Base-by-base conservation (phyloP, 257 asterid species). In the Scutellaria minor region DNA sequence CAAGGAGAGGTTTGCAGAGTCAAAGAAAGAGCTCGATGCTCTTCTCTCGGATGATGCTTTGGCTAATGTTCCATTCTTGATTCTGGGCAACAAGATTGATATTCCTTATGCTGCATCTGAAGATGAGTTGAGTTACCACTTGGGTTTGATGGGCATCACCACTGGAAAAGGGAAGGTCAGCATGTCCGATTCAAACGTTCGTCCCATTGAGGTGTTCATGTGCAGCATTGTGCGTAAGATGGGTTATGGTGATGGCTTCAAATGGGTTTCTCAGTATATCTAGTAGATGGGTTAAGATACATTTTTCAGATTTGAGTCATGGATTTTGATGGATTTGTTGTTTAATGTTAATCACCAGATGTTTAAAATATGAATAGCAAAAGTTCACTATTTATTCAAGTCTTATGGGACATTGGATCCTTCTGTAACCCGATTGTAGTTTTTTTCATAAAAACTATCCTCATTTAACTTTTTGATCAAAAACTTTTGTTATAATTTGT, bases 201-300 rank as follows among this genome's bases (percentile, higher is more conserved):
- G 89, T 67, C 82, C 89, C 0, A 82, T 82, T 22, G 89, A 85
- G 80, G 87, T 85, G 0, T 85, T 82, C 89, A 85, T 85, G 89
- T 85, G 89, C 87, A 84, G 89, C 83, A 84, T 84, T 44, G 89
- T 84, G 47, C 89, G 89, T 65, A 84, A 84, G 82, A 84, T 84
- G 88, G 88, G 88, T 13, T 84, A 84, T 66, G 88, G 88, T 13
- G 88, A 84, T 62, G 88, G 88, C 77, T 85, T 85, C 82, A 82
- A 85, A 73, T 85, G 89, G 89, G 83, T 85, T 58, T 85, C 89
- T 52, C 89, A 85, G 47, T 85, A 80, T 75, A 85, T 85, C 77
- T 80, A 85, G 73, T 85, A 73, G 54, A 59, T 67, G 56, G 40
- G 64, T 60, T 78, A 55, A 75, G 12, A 59, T 78, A 56, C 70